phyloP scores from a whole-genome alignment of 2,329 filamentous ascomycete genomes.

The Aspergillus sp. region DNA sequence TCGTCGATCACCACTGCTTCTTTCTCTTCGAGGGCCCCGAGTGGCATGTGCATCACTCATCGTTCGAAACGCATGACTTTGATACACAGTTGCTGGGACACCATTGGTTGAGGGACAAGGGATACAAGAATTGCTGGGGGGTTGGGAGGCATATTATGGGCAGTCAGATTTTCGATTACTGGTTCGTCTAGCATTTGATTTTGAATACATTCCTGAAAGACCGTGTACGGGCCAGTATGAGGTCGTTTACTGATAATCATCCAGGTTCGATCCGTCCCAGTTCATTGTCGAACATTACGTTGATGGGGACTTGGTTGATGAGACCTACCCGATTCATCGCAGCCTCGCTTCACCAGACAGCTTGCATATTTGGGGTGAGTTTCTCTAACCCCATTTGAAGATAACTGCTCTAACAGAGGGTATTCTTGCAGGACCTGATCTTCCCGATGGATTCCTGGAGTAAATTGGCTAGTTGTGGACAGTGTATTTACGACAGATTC shows the following conservation, averaged over 20 bases:
- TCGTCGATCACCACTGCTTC: conserved; percentile 55
- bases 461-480: no score
- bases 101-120: conserved; percentile 49
- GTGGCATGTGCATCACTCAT: conserved; percentile 51
- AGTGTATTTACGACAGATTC: no score
- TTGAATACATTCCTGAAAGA: no score
- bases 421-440: no score
- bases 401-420: no score
- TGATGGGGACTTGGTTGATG: conserved; percentile 15
- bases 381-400: no score
- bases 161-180: conserved; percentile 19
- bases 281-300: conserved; percentile 20
- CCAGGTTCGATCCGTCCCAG: conserved; percentile 9
- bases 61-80: conserved; percentile 54
- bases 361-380: conserved; percentile 33
- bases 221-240: no score
- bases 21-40: conserved; percentile 43
- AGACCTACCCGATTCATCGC: conserved; percentile 31
- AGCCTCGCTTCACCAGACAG: conserved; percentile 31
- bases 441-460: no score
- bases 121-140: conserved; percentile 36
- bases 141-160: conserved; percentile 18
- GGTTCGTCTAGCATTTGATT: background rate
- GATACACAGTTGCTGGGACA: conserved; percentile 55
- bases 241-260: background rate